These are phyloP conservation scores for Vitis rupestris DNA, from an alignment of 164 flowering plant genomes.

Conservation along the genomic window DNA sequence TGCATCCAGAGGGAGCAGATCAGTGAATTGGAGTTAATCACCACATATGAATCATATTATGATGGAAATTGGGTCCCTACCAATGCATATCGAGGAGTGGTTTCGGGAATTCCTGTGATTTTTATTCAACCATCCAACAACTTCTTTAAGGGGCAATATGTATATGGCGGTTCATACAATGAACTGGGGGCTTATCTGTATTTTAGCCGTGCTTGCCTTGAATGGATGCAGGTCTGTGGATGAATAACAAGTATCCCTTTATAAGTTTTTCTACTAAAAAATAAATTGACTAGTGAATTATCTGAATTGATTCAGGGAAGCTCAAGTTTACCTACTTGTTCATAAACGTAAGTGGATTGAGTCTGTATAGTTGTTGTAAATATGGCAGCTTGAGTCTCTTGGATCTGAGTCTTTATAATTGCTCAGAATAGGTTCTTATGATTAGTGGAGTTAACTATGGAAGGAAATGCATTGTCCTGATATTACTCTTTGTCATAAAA, in stretches of 20 bases:
- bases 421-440: too few species aligned
- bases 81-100: slow-evolving; percentile 50
- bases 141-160: slow-evolving; percentile 54
- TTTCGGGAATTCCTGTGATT: slow-evolving; percentile 53
- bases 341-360: too few species aligned
- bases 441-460: neutral
- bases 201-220: slow-evolving; percentile 74
- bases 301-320: too few species aligned
- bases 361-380: too few species aligned
- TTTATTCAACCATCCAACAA: slow-evolving; percentile 57
- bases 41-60: slow-evolving; percentile 47
- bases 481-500: neutral
- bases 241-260: neutral
- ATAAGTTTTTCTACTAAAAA: too few species aligned
- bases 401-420: too few species aligned
- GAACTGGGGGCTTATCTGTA: slow-evolving; percentile 69
- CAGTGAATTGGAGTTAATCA: slow-evolving; percentile 31
- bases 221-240: slow-evolving; percentile 72
- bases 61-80: slow-evolving; percentile 57
- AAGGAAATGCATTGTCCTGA: neutral
- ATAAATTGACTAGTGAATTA: too few species aligned
- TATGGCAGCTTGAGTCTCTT: too few species aligned
- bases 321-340: too few species aligned
- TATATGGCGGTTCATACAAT: slow-evolving; percentile 69
- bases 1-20: too few species aligned